Percentiles rank a stretch among this genome's conserved stretches.
Evolutionary conservation across 2,329 filamentous ascomycete species (phyloP).

Genomic region (Colletotrichum tabaci): DNA sequence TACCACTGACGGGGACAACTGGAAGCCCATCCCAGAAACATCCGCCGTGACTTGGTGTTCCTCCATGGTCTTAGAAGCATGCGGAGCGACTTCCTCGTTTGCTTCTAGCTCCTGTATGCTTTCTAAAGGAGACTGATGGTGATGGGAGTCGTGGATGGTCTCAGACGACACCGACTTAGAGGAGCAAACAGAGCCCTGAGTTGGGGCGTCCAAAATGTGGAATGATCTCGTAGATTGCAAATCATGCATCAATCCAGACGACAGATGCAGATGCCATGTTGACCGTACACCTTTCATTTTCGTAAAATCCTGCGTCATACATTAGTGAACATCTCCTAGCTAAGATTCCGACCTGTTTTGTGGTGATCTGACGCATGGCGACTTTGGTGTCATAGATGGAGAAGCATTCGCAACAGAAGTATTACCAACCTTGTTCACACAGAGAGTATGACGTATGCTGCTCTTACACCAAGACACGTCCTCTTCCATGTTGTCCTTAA

Average conservation of each 20-base stretch:
- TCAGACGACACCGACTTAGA: background rate
- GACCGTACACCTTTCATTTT: background rate
- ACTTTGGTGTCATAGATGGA: too few relatives aligned
- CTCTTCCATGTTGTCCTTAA: background rate
- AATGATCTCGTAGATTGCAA: too few relatives aligned
- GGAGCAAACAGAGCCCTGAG: background rate
- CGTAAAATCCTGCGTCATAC: background rate
- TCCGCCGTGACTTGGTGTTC: background rate
- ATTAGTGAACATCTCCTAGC: background rate
- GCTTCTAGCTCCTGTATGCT: background rate
- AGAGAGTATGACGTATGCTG: conserved; percentile 5
- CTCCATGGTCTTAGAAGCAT: background rate
- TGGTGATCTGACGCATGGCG: too few relatives aligned
- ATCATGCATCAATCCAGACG: background rate
- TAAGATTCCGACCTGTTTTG: too few relatives aligned
- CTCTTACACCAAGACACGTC: background rate
- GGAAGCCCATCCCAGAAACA: background rate
- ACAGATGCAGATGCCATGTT: background rate
- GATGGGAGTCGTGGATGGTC: background rate
- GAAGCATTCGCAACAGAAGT: background rate
- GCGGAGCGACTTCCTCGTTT: background rate
- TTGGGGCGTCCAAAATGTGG: background rate
- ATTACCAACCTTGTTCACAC: background rate
- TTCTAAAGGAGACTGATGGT: background rate
- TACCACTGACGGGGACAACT: background rate